Base-by-base conservation (phyloP, 2,329 filamentous ascomycete species). In the Trichoderma brevicompactum region DNA sequence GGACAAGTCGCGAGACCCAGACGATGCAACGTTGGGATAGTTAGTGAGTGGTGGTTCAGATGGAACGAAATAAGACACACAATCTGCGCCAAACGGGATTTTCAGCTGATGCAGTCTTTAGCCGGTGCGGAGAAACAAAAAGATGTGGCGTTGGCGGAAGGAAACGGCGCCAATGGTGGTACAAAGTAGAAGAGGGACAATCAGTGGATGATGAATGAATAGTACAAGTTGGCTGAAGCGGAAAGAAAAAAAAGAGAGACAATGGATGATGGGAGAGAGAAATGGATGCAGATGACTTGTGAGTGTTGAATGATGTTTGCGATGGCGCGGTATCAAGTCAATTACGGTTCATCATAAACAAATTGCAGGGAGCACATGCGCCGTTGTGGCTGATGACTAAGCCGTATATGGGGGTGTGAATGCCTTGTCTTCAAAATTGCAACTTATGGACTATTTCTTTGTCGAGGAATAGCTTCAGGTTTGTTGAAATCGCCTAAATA, bases 81-180 rank as follows among this genome's bases (percentile, higher is more conserved):
- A 23, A 55, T 5, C 23, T 28, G 2, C 23, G 23, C 23, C 23
- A 28, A 28, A 40, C 50, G 41, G 28, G 32, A 38, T 28, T 41
- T 32, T 19, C 36, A 34, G 23, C 48, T 46, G 36, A 63, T 53
- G 59, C 43, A 36, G 40, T 15, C 28, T 62, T 54, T 54, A 63
- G 49, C 60, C 60, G 60, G 60, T 63, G 60, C 49, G 60, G 60
- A 63, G 60, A 38, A 63, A 17, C 10, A 32, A 34, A 34, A 17
- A 36, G 12, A 3, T 28, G 60, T 63, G 60, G 60, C 59, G 59
- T n/a, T 23, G 13, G n/a, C 19, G 8, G 19, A 28, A 28, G 36
- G 8, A 28, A 28, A 28, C 23, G 23, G 23, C 23, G 23, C 23
- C 23, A 28, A 28, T 3, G 23, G 2, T 28, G 36, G 36, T 5